Evolutionary conservation across 2,329 filamentous ascomycete genomes (phyloP).

Genomic region (Cladobotryum mycophilum): DNA sequence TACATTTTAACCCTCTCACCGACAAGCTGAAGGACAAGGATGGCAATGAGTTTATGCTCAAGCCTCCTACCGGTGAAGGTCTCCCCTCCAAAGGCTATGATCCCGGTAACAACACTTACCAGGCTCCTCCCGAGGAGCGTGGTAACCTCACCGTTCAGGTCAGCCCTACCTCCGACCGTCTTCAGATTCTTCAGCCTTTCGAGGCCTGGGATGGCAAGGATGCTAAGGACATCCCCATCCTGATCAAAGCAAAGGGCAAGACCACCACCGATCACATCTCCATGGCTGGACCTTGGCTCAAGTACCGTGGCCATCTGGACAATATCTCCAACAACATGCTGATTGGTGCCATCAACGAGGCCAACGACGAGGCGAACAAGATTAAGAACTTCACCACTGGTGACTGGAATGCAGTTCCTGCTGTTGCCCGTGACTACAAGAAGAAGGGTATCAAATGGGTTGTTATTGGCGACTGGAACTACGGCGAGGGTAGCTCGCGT

Average conservation of each 20-base stretch:
- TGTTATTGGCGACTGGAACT: conserved; percentile 99
- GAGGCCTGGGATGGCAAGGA: conserved; percentile 88
- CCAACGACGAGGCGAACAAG: conserved; percentile 97
- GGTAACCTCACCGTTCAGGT: conserved; percentile 69
- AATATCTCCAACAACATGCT: conserved; percentile 99
- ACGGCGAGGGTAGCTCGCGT: conserved; percentile 94
- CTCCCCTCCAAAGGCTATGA: conserved; percentile 82
- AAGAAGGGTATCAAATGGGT: conserved; percentile 94
- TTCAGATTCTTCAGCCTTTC: conserved; percentile 88
- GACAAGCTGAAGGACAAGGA: conserved; percentile 91
- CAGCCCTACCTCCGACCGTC: conserved; percentile 83
- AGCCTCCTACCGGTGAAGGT: conserved; percentile 71
- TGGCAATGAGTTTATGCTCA: conserved; percentile 90
- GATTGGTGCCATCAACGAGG: conserved; percentile 93
- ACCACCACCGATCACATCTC: conserved; percentile 97
- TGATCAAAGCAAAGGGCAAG: conserved; percentile 96
- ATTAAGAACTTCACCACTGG: conserved; percentile 84
- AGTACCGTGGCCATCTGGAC: conserved; percentile 97
- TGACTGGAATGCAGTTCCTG: conserved; percentile 82
- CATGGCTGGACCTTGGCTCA: conserved; percentile 94
- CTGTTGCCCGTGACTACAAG: conserved; percentile 97
- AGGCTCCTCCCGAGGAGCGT: conserved; percentile 83
- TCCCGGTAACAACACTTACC: conserved; percentile 88
- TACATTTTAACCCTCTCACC: conserved; percentile 92
- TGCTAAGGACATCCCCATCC: conserved; percentile 72